These are phyloP conservation scores for Candida parachauliodes DNA, from an alignment of 805 yeast genomes.

Conservation along the genomic window DNA sequence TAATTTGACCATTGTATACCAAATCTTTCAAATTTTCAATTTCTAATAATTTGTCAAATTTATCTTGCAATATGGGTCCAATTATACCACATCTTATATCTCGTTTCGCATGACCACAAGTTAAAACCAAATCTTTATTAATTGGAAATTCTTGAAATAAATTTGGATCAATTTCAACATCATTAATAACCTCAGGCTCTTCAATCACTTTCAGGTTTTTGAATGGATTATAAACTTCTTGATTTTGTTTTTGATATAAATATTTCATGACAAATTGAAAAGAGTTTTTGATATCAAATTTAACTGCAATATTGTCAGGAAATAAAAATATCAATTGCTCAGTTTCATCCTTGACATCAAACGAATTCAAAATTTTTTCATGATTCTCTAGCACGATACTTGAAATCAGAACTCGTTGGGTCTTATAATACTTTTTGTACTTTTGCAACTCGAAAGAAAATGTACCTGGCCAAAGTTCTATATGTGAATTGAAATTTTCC, in stretches of 20 bases:
- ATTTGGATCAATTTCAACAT: neutral
- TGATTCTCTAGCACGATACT: constrained; percentile 34
- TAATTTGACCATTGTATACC: constrained; percentile 48
- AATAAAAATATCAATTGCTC: constrained; percentile 39
- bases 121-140: constrained; percentile 37
- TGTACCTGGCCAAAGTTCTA: constrained; percentile 47
- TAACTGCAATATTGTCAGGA: constrained; percentile 51
- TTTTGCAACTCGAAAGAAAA: constrained; percentile 38
- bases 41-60: constrained; percentile 43
- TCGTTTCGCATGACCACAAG: constrained; percentile 65
- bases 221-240: constrained; percentile 25
- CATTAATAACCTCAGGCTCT: neutral
- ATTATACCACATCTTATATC: constrained; percentile 65
- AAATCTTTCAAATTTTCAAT: constrained; percentile 26
- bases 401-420: constrained; percentile 51
- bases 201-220: neutral
- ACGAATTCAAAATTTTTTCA: constrained; percentile 8
- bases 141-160: constrained; percentile 10
- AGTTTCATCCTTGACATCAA: constrained; percentile 3
- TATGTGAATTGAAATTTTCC: constrained; percentile 44
- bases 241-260: constrained; percentile 19
- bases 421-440: constrained; percentile 28
- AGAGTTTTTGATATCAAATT: constrained; percentile 27
- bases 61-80: constrained; percentile 56
- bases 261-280: constrained; percentile 39